phyloP scores from a whole-genome alignment of 192 early-diverging fungal genomes.

The Podila clonocystis region DNA sequence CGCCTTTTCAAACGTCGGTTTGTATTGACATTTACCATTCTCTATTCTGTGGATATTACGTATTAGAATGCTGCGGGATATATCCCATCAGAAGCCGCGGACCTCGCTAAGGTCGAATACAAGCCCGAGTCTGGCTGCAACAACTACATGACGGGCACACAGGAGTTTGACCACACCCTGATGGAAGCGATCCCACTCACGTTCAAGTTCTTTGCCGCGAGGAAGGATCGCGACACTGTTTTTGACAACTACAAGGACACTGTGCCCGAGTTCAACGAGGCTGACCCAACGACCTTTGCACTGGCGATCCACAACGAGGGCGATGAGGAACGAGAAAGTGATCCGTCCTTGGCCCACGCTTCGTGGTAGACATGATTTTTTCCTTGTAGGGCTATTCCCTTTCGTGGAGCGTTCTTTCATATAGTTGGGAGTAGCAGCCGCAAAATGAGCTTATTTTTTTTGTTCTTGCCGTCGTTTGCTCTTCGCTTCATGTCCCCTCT shows the following conservation, averaged over 20 bases:
- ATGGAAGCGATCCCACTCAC: constrained; percentile 10
- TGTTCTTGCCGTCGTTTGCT: neutral
- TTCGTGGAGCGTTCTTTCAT: neutral
- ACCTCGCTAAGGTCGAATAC: constrained; percentile 20
- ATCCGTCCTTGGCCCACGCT: neutral
- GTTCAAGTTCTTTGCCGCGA: constrained; percentile 18
- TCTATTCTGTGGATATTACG: too few species aligned
- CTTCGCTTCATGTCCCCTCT: neutral
- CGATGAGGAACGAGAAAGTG: neutral
- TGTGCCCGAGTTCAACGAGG: neutral
- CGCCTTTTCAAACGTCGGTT: too few species aligned
- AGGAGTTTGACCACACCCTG: constrained; percentile 21
- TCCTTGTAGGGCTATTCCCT: neutral
- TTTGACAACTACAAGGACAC: constrained; percentile 25
- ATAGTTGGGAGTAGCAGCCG: neutral
- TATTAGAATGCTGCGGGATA: constrained; percentile 28
- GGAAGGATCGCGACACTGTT: constrained; percentile 21
- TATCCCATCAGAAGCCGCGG: constrained; percentile 13
- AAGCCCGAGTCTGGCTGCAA: constrained; percentile 16
- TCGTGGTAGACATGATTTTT: neutral
- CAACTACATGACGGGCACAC: constrained; percentile 12
- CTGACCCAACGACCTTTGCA: constrained; percentile 36
- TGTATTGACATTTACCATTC: too few species aligned
- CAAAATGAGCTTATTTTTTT: constrained; percentile 1
- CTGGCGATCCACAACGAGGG: constrained; percentile 12